Percentiles rank a stretch among this genome's conserved stretches.
Conservation (phyloP, 208 protist species). For the Lotmaria passim region DNA sequence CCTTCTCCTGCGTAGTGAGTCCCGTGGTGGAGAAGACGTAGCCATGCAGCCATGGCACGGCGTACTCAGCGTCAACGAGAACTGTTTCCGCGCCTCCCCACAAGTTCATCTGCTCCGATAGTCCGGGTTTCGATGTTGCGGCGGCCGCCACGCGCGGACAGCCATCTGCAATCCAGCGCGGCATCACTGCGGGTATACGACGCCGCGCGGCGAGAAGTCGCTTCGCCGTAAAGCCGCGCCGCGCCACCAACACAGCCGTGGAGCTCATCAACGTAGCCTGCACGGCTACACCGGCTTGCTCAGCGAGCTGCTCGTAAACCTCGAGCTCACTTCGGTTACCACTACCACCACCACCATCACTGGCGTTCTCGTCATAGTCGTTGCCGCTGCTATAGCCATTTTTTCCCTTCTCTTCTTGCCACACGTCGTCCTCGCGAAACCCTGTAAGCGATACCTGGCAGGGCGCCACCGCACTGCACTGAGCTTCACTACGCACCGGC, state of each 20-base stretch:
- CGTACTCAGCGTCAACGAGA: neutral
- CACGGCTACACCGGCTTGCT: constrained; percentile 34
- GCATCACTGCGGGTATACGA: constrained; percentile 58
- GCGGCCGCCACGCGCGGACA: constrained; percentile 7
- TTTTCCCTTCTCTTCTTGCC: constrained; percentile 1
- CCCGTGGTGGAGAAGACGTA: constrained; percentile 70
- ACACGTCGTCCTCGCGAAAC: constrained; percentile 42
- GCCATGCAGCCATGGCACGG: constrained; percentile 60
- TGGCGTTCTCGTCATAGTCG: neutral
- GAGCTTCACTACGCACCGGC: neutral
- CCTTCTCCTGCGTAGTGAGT: constrained; percentile 46
- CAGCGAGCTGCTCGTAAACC: constrained; percentile 4
- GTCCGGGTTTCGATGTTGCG: too few relatives aligned
- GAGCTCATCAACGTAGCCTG: constrained; percentile 43
- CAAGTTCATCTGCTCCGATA: neutral
- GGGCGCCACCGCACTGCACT: neutral
- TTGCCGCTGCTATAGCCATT: neutral
- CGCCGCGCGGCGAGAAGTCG: constrained; percentile 63
- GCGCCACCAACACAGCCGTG: constrained; percentile 68
- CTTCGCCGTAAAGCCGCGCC: constrained; percentile 71
- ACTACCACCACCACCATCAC: too few relatives aligned
- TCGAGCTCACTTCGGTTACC: neutral
- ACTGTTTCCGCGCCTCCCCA: neutral
- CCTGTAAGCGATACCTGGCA: constrained; percentile 33
- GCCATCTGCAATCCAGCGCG: constrained; percentile 49